These are phyloP conservation scores for Boletus eberwhitei DNA, from an alignment of 768 basidiomycete species.

Conservation along the genomic window DNA sequence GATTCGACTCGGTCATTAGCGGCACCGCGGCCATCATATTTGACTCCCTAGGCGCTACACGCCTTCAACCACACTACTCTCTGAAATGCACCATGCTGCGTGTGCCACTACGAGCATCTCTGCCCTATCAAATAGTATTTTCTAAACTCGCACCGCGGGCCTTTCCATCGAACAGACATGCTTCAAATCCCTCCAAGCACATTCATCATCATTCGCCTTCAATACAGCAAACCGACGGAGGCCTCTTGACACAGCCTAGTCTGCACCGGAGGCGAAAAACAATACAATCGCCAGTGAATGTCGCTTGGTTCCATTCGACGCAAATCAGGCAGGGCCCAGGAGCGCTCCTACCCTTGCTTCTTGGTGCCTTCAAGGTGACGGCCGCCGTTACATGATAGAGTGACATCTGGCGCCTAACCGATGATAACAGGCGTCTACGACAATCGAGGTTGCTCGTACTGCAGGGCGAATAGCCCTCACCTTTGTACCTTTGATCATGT, in stretches of 20 bases:
- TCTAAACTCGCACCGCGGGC: not conserved
- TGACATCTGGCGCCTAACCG: not conserved
- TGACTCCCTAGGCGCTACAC: constrained; percentile 1
- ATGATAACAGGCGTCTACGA: constrained; percentile 60
- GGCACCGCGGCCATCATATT: constrained; percentile 2
- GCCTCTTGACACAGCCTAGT: constrained; percentile 6
- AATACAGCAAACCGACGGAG: not conserved
- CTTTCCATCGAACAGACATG: not conserved
- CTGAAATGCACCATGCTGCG: constrained; percentile 55
- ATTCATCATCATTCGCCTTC: not conserved
- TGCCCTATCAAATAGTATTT: not conserved
- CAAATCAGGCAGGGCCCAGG: constrained; percentile 23
- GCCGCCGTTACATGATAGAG: not conserved
- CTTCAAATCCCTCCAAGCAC: not conserved
- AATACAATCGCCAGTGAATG: not conserved
- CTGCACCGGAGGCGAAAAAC: constrained; percentile 2
- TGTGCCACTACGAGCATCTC: constrained; percentile 18
- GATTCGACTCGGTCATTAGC: not conserved
- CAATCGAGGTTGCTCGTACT: constrained; percentile 67
- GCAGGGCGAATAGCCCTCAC: constrained; percentile 71
- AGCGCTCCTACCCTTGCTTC: constrained; percentile 46
- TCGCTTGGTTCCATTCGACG: constrained; percentile 42
- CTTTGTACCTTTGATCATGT: constrained; percentile 64
- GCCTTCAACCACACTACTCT: not conserved
- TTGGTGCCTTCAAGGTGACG: constrained; percentile 62